These are phyloP conservation scores for Cafeteria roenbergensis DNA, from an alignment of 108 stramenopile species.

Conservation along the genomic window DNA sequence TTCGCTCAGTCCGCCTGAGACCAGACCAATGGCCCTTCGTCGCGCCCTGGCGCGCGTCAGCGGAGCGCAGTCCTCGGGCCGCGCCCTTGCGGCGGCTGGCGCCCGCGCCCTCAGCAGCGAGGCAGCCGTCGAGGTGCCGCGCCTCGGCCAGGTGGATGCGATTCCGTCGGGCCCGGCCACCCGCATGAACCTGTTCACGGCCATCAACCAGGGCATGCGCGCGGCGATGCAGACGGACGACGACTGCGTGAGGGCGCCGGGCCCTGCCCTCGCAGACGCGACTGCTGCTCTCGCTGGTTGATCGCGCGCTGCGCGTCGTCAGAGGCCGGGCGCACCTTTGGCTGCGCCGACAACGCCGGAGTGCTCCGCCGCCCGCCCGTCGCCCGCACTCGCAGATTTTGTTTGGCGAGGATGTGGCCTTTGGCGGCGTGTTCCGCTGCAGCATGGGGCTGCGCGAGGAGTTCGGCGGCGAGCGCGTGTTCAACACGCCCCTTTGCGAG, in stretches of 20 bases:
- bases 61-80: no score
- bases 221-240: constrained; percentile 48
- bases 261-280: neutral
- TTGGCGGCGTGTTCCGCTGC: constrained; percentile 96
- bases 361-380: constrained; percentile 14
- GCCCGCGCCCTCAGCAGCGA: no score
- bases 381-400: constrained; percentile 49
- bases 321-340: no score
- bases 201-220: constrained; percentile 36
- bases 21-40: no score
- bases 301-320: no score
- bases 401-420: constrained; percentile 94
- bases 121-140: no score
- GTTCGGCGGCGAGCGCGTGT: constrained; percentile 72
- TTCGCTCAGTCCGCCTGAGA: no score
- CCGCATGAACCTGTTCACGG: constrained; percentile 41
- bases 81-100: no score
- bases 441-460: constrained; percentile 46
- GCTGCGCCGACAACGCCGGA: constrained; percentile 20
- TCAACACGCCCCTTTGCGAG: constrained; percentile 82
- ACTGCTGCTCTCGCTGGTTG: neutral
- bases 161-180: no score
- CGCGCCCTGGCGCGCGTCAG: no score
- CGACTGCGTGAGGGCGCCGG: constrained; percentile 18
- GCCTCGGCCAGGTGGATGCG: no score